These are phyloP conservation scores for Starmera dryadoides DNA, from an alignment of 805 yeast genomes.

Conservation along the genomic window DNA sequence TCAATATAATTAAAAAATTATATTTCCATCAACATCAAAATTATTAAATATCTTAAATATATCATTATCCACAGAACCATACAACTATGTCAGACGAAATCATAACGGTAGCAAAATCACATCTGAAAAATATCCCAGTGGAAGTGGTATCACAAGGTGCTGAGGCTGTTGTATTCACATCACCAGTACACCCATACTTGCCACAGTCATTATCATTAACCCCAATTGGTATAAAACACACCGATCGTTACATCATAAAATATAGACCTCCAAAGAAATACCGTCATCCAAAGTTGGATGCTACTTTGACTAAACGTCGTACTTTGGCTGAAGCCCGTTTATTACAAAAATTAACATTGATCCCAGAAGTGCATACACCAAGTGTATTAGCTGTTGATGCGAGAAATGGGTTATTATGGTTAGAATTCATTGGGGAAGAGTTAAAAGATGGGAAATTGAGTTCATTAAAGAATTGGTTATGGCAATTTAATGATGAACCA, in stretches of 20 bases:
- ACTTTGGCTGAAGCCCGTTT: conserved; percentile 82
- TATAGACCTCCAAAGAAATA: conserved; percentile 88
- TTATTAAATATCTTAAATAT: too few species aligned
- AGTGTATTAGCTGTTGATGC: conserved; percentile 69
- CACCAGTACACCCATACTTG: conserved; percentile 61
- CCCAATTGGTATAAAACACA: conserved; percentile 13
- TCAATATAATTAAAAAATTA: too few species aligned
- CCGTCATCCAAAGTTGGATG: conserved; percentile 79
- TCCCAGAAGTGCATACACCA: conserved; percentile 61
- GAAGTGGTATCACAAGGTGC: conserved; percentile 78
- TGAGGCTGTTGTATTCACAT: conserved; percentile 71
- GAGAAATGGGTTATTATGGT: conserved; percentile 76
- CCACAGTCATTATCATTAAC: conserved; percentile 19
- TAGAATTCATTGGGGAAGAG: conserved; percentile 65
- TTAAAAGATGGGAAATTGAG: conserved; percentile 43
- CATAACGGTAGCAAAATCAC: conserved; percentile 32
- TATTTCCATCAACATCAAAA: neutral
- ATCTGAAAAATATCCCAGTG: conserved; percentile 44
- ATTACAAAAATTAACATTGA: conserved; percentile 43
- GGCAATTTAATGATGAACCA: conserved; percentile 41
- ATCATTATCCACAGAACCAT: neutral
- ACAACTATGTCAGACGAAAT: conserved; percentile 49
- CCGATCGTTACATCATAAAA: conserved; percentile 54
- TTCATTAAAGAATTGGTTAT: conserved; percentile 65
- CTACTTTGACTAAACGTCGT: conserved; percentile 65